Conservation (phyloP, 805 yeast species). For the Kodamaea fukazawae region DNA sequence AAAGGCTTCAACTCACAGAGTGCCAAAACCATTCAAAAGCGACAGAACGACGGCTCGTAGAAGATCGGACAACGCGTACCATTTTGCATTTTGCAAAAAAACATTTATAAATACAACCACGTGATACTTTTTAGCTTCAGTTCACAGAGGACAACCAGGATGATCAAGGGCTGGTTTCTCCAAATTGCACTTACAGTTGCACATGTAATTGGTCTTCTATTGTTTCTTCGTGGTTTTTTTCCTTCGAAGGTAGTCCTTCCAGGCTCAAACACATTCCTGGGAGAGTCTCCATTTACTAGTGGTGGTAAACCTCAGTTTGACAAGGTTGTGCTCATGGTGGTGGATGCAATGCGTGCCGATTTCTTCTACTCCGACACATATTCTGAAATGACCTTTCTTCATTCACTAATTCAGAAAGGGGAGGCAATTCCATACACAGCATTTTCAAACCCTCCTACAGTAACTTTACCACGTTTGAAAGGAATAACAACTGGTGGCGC, state of each 20-base stretch:
- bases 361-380: conserved; percentile 60
- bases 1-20: no score
- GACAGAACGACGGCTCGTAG: no score
- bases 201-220: conserved; percentile 48
- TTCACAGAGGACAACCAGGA: no score
- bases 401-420: conserved; percentile 60
- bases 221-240: conserved; percentile 79
- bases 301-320: conserved; percentile 49
- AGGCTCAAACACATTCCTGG: conserved; percentile 46
- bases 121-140: no score
- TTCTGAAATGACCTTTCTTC: conserved; percentile 69
- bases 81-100: no score
- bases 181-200: conserved; percentile 11
- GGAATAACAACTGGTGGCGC: conserved; percentile 94
- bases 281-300: conserved; percentile 18
- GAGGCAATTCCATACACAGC: conserved; percentile 87
- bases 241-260: conserved; percentile 81
- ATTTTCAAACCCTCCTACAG: conserved; percentile 92
- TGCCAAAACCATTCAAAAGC: no score
- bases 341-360: conserved; percentile 92
- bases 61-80: no score
- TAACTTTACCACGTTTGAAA: conserved; percentile 88
- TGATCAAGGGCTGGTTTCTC: conserved; percentile 16
- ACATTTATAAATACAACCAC: no score
- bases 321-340: conserved; percentile 74